Evolutionary conservation across 441 rosid genomes (phyloP).

Genomic region (Geranium incanum): DNA sequence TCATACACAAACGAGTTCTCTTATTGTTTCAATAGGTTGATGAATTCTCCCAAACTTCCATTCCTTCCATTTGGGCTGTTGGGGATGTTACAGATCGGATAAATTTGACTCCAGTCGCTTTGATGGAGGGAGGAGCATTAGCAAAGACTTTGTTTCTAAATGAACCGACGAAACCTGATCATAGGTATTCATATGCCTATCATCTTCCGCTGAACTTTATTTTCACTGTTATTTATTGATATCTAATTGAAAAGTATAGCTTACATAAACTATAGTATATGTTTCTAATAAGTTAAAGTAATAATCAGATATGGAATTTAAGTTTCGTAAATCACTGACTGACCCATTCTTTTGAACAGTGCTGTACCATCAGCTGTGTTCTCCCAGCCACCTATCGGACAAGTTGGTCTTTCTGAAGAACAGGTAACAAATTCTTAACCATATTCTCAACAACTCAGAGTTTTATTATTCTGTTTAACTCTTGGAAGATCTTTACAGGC

Average conservation of each 20-base stretch:
- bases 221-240: neutral
- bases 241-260: neutral
- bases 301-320: constrained; percentile 11
- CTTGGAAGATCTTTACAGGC: constrained; percentile 44
- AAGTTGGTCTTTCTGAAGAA: constrained; percentile 81
- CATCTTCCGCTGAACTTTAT: neutral
- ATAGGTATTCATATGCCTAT: constrained; percentile 39
- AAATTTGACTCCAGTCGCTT: constrained; percentile 93
- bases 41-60: constrained; percentile 67
- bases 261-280: neutral
- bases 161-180: constrained; percentile 80
- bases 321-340: constrained; percentile 8
- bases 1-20: neutral
- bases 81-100: constrained; percentile 89
- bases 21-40: constrained; percentile 54
- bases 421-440: constrained; percentile 39
- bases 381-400: constrained; percentile 91
- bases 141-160: constrained; percentile 69
- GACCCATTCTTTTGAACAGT: constrained; percentile 28
- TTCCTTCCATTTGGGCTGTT: constrained; percentile 91
- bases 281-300: neutral
- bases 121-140: constrained; percentile 94
- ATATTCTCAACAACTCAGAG: constrained; percentile 13
- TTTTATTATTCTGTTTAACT: constrained; percentile 19
- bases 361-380: constrained; percentile 85